Conservation (phyloP, 2,329 filamentous ascomycete species). For the Diplodia corticola region DNA sequence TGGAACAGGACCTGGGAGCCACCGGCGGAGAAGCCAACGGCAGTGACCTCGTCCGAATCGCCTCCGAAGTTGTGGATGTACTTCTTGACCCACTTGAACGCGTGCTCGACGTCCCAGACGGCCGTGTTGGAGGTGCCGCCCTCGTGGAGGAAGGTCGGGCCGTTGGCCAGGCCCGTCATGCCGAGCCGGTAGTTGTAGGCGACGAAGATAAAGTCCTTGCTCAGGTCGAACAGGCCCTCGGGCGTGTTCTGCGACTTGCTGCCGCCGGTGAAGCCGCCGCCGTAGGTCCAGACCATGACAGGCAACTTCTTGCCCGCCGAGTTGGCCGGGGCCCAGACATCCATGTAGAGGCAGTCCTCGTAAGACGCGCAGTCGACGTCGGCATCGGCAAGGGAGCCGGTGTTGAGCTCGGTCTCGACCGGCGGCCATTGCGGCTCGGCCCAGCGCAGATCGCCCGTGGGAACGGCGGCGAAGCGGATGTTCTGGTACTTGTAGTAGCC, state of each 20-base stretch:
- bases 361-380: slow-evolving; percentile 40
- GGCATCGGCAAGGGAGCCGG: slow-evolving; percentile 34
- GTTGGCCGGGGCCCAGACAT: slow-evolving; percentile 50
- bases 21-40: slow-evolving; percentile 42
- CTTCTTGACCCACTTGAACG: slow-evolving; percentile 52
- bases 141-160: slow-evolving; percentile 45
- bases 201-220: slow-evolving; percentile 41
- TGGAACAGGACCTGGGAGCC: slow-evolving; percentile 31
- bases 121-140: slow-evolving; percentile 48
- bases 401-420: slow-evolving; percentile 36
- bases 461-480: slow-evolving; percentile 48
- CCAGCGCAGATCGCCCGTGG: slow-evolving; percentile 45
- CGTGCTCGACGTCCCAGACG: slow-evolving; percentile 42
- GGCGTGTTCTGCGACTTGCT: slow-evolving; percentile 31
- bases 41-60: slow-evolving; percentile 48
- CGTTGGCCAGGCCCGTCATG: slow-evolving; percentile 49
- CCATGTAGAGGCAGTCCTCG: slow-evolving; percentile 55
- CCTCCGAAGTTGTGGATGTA: slow-evolving; percentile 51
- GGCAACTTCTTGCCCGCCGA: slow-evolving; percentile 42
- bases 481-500: slow-evolving; percentile 45
- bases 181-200: slow-evolving; percentile 40
- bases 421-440: slow-evolving; percentile 43
- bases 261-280: slow-evolving; percentile 40
- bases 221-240: slow-evolving; percentile 36
- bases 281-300: slow-evolving; percentile 52